Conservation (phyloP, 306 rosid species). For the Cucurbita maxima region DNA sequence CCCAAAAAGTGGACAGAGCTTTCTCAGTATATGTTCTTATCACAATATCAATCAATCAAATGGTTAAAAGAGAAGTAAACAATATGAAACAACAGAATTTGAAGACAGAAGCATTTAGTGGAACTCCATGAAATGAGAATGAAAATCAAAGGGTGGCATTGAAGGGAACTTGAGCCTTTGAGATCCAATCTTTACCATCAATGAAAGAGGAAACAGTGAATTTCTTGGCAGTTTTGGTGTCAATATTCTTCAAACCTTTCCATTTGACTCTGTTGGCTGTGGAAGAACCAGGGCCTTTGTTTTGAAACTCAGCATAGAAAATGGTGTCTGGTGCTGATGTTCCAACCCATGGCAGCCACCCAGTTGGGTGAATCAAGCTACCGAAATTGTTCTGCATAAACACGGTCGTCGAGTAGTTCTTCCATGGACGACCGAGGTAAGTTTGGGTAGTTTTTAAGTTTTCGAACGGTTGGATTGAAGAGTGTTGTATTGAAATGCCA, state of each 20-base stretch:
- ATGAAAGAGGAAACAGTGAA: conserved; percentile 42
- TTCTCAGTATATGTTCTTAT: not conserved
- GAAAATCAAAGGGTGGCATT: conserved; percentile 21
- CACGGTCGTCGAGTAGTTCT: conserved; percentile 67
- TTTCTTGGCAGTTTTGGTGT: conserved; percentile 16
- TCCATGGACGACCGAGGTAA: conserved; percentile 80
- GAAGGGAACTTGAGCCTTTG: conserved; percentile 20
- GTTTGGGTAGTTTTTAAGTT: conserved; percentile 34
- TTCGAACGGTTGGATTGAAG: conserved; percentile 34
- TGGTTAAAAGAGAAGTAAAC: not conserved
- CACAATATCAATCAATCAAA: conserved; percentile 1
- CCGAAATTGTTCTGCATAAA: conserved; percentile 28
- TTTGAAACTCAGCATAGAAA: conserved; percentile 49
- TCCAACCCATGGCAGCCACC: conserved; percentile 78
- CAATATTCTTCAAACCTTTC: conserved; percentile 47
- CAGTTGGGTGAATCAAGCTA: conserved; percentile 35
- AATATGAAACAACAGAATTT: not conserved
- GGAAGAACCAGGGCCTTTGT: conserved; percentile 51
- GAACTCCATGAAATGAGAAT: not conserved
- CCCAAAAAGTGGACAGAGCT: not conserved
- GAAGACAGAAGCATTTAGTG: not conserved
- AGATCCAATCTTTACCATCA: conserved; percentile 43
- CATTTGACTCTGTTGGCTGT: conserved; percentile 49
- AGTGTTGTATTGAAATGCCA: conserved; percentile 46
- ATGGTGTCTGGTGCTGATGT: conserved; percentile 59